A percentile compares a stretch with the other conserved stretches of the same genome.
phyloP scores from a whole-genome alignment of 1,284 basidiomycete species.

The Flammula alnicola region DNA sequence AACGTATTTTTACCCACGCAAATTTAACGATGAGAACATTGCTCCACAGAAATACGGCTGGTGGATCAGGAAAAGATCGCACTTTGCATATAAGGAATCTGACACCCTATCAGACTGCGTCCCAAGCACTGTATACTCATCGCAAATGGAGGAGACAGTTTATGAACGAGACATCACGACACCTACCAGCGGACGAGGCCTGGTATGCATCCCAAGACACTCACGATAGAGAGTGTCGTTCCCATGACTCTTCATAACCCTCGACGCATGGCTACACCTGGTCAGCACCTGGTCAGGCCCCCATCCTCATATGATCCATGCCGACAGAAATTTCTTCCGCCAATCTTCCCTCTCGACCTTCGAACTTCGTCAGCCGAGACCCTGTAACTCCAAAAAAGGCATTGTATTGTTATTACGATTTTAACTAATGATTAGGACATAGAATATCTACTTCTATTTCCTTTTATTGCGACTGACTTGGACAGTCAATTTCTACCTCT shows the following conservation, averaged over 20 bases:
- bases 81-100: conserved; percentile 49
- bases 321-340: too few relatives aligned
- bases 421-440: too few relatives aligned
- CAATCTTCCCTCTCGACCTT: too few relatives aligned
- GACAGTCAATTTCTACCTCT: too few relatives aligned
- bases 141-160: conserved; percentile 26
- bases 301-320: too few relatives aligned
- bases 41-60: conserved; percentile 57
- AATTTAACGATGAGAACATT: conserved; percentile 3
- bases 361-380: too few relatives aligned
- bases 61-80: conserved; percentile 60
- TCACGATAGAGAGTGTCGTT: conserved; percentile 20
- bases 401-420: too few relatives aligned
- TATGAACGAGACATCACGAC: conserved; percentile 20
- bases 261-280: too few relatives aligned
- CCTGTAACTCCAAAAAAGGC: too few relatives aligned
- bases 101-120: conserved; percentile 10
- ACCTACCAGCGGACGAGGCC: conserved; percentile 11
- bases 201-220: conserved; percentile 17
- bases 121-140: conserved; percentile 16
- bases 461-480: too few relatives aligned
- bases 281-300: too few relatives aligned
- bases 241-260: conserved; percentile 10
- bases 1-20: neutral
- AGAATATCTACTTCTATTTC: too few relatives aligned